These are phyloP conservation scores for Kodamaea fukazawae DNA, from an alignment of 805 yeast genomes.

Conservation along the genomic window DNA sequence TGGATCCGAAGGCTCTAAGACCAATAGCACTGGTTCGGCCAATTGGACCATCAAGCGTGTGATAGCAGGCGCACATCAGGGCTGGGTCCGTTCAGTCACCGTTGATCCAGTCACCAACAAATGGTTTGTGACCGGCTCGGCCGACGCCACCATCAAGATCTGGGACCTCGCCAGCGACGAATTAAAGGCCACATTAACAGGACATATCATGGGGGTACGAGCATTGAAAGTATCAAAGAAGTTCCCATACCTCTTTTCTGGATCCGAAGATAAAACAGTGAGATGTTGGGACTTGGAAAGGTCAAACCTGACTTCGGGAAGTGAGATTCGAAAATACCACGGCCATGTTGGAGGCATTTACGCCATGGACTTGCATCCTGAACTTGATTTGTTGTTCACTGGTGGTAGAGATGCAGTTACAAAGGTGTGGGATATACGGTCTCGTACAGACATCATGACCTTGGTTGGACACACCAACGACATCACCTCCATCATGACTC, in stretches of 20 bases:
- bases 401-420: slow-evolving; percentile 89
- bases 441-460: slow-evolving; percentile 70
- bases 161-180: slow-evolving; percentile 83
- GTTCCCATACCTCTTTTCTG: slow-evolving; percentile 86
- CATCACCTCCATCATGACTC: slow-evolving; percentile 64
- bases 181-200: slow-evolving; percentile 74
- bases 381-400: slow-evolving; percentile 74
- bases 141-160: slow-evolving; percentile 82
- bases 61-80: slow-evolving; percentile 79
- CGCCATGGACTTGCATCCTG: slow-evolving; percentile 82
- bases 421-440: slow-evolving; percentile 91
- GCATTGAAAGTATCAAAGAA: slow-evolving; percentile 68
- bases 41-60: slow-evolving; percentile 70
- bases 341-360: slow-evolving; percentile 93
- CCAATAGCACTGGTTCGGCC: neutral
- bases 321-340: slow-evolving; percentile 75
- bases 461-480: slow-evolving; percentile 80
- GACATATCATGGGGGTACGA: slow-evolving; percentile 88
- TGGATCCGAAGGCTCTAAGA: neutral
- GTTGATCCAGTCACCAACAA: slow-evolving; percentile 79
- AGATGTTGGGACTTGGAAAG: slow-evolving; percentile 96
- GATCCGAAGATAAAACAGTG: slow-evolving; percentile 89
- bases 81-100: slow-evolving; percentile 84
- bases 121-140: slow-evolving; percentile 91
- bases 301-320: slow-evolving; percentile 55